Evolutionary conservation across 2,329 filamentous ascomycete genomes (phyloP).

Genomic region (Neopestalotiopsis sp.): DNA sequence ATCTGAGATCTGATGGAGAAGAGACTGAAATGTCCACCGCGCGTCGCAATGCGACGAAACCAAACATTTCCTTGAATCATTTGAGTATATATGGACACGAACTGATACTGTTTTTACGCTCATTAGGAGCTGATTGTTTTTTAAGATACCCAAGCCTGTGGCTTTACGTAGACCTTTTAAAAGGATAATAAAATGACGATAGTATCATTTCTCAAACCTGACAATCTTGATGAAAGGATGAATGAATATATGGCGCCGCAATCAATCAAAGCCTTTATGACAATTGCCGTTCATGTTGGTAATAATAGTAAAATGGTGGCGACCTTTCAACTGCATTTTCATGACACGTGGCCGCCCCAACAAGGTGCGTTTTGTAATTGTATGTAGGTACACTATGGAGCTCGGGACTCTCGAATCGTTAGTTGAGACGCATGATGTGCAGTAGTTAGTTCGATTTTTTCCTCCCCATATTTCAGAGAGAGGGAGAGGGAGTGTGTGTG

Average conservation of each 20-base stretch:
- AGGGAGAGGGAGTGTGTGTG: too few relatives aligned
- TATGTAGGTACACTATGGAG: background rate
- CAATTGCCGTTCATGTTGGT: background rate
- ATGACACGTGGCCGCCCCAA: background rate
- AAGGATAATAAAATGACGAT: background rate
- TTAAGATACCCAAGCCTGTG: background rate
- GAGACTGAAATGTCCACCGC: background rate
- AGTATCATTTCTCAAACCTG: background rate
- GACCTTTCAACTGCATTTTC: background rate
- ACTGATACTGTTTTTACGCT: background rate
- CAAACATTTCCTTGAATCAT: background rate
- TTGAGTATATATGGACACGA: background rate
- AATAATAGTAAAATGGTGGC: background rate
- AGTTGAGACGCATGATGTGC: background rate
- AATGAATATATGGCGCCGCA: too few relatives aligned
- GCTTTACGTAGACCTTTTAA: constrained; percentile 3
- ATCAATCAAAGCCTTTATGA: background rate
- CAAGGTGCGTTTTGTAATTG: background rate
- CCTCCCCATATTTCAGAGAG: background rate
- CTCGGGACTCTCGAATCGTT: background rate
- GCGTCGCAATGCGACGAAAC: background rate
- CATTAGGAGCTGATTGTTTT: background rate
- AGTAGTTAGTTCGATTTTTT: background rate
- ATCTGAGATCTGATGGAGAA: background rate
- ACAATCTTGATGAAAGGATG: too few relatives aligned